Evolutionary conservation across 805 yeast genomes (phyloP), one percentile per base, ranked within the genome.

Genomic region (Metschnikowia orientalis): DNA sequence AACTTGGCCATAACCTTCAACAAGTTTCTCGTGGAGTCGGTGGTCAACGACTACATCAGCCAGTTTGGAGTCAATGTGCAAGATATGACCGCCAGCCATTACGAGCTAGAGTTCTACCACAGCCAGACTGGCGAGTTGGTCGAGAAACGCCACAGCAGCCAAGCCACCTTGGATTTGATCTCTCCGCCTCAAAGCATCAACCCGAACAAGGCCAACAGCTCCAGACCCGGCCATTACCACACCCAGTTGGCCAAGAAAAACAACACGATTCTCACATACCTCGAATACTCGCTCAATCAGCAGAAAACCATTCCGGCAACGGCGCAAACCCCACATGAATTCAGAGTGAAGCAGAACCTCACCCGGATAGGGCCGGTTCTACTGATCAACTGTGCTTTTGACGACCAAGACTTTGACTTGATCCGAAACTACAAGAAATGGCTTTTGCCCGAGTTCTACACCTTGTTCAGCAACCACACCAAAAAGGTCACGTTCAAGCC

Each of bases 321-420:
- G 39, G 26, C 49, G 35, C 23, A 33, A 26, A 30, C 48, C 13
- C 54, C 57, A 1, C 56, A 51, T 33, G 54, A 67, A 4, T 62
- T 81, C 21, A 81, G 80, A 42, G 69, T 75, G 4, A 63, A 67
- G 17, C 66, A 71, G 32, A 59, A 66, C 1, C 69, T 81, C 1
- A 60, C 64, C n/a, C 66, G 64, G 26, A 57, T 81, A 18, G 88
- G 95, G 0, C 78, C 81, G 1, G 65, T 85, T 8, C 52, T 87
- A 19, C 68, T 80, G 2, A 56, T 84, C 29, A 83, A 83, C 44
- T 47, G 83, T 12, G 68, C 74, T 30, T 59, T 83, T 31, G 53
- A 66, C 12, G 70, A 70, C 25, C 72, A 71, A 17, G 85, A 81
- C 34, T 68, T 75, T 63, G 67, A 66, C 26, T 56, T 62, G 21